phyloP scores from a whole-genome alignment of 2,329 filamentous ascomycete genomes.

The Emmonsiellopsis sp. region DNA sequence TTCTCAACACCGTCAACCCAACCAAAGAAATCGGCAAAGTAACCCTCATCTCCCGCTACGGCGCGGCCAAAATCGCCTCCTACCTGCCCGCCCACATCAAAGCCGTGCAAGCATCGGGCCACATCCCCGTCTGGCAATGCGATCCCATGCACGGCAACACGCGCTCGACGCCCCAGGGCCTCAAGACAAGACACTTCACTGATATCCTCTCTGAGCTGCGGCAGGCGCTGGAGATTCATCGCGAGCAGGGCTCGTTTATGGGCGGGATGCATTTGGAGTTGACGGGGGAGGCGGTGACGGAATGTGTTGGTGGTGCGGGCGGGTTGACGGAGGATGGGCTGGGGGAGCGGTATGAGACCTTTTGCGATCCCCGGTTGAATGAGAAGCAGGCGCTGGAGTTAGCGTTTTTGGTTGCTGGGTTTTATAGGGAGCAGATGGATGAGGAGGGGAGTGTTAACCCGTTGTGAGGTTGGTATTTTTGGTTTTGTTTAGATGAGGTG shows the following conservation, averaged over 20 bases:
- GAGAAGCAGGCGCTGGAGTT: constrained; percentile 96
- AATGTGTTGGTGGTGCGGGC: constrained; percentile 86
- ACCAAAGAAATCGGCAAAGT: constrained; percentile 77
- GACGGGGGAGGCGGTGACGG: constrained; percentile 91
- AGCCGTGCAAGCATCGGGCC: constrained; percentile 71
- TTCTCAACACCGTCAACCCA: constrained; percentile 84
- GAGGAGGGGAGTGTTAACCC: constrained; percentile 11
- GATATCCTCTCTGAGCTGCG: constrained; percentile 84
- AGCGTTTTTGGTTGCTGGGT: constrained; percentile 84
- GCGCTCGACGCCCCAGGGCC: constrained; percentile 57
- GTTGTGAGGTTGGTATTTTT: constrained; percentile 1
- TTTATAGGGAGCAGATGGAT: constrained; percentile 49
- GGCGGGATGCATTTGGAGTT: constrained; percentile 93
- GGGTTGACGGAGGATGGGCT: constrained; percentile 81
- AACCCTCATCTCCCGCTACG: constrained; percentile 92
- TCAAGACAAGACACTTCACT: constrained; percentile 88
- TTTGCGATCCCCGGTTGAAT: constrained; percentile 90
- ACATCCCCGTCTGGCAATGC: constrained; percentile 87
- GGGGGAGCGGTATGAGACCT: constrained; percentile 85
- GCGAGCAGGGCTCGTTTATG: constrained; percentile 72
- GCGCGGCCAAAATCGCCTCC: constrained; percentile 63
- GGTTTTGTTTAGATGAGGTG: neutral
- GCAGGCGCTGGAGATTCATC: constrained; percentile 76
- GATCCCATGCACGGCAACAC: constrained; percentile 95
- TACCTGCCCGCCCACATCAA: constrained; percentile 80